Base-by-base conservation (phyloP, 257 asterid species). In the Fraxinus excelsior region DNA sequence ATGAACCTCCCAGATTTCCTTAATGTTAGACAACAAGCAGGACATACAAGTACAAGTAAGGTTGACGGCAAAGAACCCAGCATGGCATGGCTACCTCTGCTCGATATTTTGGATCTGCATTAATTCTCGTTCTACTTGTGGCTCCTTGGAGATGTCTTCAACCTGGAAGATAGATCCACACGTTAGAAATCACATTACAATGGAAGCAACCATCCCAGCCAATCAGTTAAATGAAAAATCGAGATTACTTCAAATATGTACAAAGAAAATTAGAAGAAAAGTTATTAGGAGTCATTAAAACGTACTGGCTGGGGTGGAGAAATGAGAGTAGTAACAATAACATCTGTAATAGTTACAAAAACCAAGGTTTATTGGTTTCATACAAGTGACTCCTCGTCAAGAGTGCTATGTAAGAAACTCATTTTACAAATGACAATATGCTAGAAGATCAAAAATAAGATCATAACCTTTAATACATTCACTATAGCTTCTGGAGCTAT, bases 91-190 rank as follows among this genome's bases (percentile, higher is more conserved):
- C 71, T 73, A 93, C 97, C 97, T 94, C 98, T 1, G 92, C 93
- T 66, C 89, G 90, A 75, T 84, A 66, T 71, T 79, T 71, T 53
- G 97, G 99, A 80, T 93, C 92, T 0, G 97, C 91, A 70, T 84
- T 91, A 93, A 83, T 76, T 95, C 99, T 7, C 99, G 93, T 84
- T 95, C 99, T 74, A 95, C 99, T 83, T 93, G 99, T 25, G 99
- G 96, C 80, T 89, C 98, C 84, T 86, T 90, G 1, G 99, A 95
- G 68, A 95, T 85, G 83, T 95, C 98, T 76, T 82, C 97, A 74
- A 95, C 99, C 98, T 93, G 91, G 26, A 40, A 72, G 40, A 79
- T 40, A 81, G 72, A 73, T 80, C 79, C 56, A 29, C 28, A 32
- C 42, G 67, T 66, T 29, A 79, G 75, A 75, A 8, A 81, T 80